Conservation (phyloP, 352 stramenopile species). For the Globisporangium emineosum region DNA sequence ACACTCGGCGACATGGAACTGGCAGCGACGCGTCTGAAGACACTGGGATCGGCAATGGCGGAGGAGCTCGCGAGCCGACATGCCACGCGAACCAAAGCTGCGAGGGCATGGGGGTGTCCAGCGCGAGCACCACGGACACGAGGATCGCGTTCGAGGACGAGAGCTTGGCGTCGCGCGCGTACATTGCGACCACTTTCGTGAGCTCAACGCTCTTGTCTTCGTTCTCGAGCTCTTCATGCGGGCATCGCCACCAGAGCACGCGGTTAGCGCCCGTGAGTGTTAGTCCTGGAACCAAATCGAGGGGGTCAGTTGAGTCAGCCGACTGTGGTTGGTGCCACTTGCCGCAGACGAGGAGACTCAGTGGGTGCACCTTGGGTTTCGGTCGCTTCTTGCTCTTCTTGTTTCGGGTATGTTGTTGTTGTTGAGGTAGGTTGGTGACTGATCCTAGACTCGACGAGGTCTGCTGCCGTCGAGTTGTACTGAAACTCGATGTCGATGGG, state of each 20-base stretch:
- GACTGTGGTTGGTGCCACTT: conserved; percentile 29
- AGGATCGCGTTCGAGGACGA: conserved; percentile 65
- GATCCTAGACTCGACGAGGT: not conserved
- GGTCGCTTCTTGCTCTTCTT: conserved; percentile 5
- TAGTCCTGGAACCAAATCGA: conserved; percentile 42
- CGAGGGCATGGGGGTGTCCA: conserved; percentile 57
- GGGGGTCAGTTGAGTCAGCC: conserved; percentile 12
- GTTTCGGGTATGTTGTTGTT: not conserved
- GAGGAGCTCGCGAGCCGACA: conserved; percentile 47
- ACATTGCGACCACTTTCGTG: conserved; percentile 54
- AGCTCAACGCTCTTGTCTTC: conserved; percentile 22
- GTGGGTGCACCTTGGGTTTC: conserved; percentile 25
- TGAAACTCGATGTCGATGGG: conserved; percentile 3
- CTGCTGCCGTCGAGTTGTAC: not conserved
- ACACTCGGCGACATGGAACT: conserved; percentile 15
- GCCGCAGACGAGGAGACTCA: conserved; percentile 61
- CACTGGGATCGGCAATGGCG: conserved; percentile 19
- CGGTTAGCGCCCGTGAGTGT: conserved; percentile 30
- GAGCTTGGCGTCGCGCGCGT: conserved; percentile 39
- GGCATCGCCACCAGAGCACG: conserved; percentile 60
- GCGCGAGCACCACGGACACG: conserved; percentile 51
- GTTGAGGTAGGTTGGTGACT: not conserved
- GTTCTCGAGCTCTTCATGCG: conserved; percentile 25
- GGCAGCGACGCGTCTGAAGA: conserved; percentile 9
- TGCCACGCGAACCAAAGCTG: conserved; percentile 69